Evolutionary conservation across 306 rosid genomes (phyloP).

Genomic region (Cyclanthera cordifolia): DNA sequence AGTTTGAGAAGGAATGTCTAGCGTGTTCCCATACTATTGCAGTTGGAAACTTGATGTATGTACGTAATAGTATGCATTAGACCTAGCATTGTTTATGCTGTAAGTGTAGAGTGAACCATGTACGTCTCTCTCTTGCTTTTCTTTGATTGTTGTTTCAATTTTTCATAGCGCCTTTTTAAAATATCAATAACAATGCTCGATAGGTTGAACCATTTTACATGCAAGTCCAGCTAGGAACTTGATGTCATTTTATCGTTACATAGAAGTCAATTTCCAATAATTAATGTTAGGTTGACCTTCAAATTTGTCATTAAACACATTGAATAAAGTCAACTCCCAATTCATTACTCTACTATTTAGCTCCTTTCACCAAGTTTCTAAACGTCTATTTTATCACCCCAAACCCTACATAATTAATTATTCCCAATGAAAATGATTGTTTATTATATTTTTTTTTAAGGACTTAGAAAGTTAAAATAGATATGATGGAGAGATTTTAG

Average conservation of each 20-base stretch:
- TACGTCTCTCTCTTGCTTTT: too few species aligned
- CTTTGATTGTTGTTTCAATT: too few species aligned
- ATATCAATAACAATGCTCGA: too few species aligned
- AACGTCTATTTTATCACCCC: not conserved
- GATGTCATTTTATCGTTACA: not conserved
- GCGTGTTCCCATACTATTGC: too few species aligned
- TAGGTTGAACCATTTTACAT: not conserved
- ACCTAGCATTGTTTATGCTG: too few species aligned
- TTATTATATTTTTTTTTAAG: too few species aligned
- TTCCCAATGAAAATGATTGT: not conserved
- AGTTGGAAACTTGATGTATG: too few species aligned
- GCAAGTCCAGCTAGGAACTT: not conserved
- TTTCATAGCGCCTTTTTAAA: too few species aligned
- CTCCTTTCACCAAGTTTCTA: not conserved
- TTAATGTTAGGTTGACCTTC: conserved; percentile 9
- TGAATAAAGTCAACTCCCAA: conserved; percentile 7
- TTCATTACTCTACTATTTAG: not conserved
- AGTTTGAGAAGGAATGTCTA: too few species aligned
- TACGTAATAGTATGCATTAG: too few species aligned
- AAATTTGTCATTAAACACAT: not conserved
- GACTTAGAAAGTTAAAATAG: not conserved
- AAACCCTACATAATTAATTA: not conserved
- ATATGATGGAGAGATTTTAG: not conserved
- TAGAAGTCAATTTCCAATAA: not conserved
- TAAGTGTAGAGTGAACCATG: too few species aligned